phyloP scores from a whole-genome alignment of 2,329 filamentous ascomycete species.

The Arthrobotrys iridis region DNA sequence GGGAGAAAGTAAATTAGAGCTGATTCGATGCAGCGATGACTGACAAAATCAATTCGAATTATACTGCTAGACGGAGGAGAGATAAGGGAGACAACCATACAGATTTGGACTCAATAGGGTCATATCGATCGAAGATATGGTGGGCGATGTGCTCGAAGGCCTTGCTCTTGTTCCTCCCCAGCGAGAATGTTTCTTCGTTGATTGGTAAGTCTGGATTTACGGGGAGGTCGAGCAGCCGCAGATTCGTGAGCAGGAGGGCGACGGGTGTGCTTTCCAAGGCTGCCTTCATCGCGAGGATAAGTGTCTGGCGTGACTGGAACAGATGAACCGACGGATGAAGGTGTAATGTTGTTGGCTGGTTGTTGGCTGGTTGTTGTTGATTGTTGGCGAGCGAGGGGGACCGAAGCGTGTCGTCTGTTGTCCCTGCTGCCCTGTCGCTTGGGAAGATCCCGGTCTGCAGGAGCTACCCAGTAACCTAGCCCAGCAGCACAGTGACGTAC shows the following conservation, averaged over 20 bases:
- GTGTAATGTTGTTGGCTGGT: not conserved
- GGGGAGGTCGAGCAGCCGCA: constrained; percentile 79
- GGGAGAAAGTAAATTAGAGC: constrained; percentile 12
- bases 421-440: constrained; percentile 24
- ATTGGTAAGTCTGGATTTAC: constrained; percentile 83
- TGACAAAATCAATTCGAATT: too few relatives aligned
- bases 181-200: constrained; percentile 72
- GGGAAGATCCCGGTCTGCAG: constrained; percentile 24
- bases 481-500: constrained; percentile 6
- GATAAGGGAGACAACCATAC: constrained; percentile 64
- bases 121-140: constrained; percentile 84
- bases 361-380: constrained; percentile 4
- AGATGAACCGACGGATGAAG: not conserved
- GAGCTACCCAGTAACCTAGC: constrained; percentile 10
- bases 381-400: constrained; percentile 26
- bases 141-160: constrained; percentile 92
- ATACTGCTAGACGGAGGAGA: not conserved
- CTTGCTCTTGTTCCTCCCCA: constrained; percentile 78
- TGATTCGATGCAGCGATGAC: not conserved
- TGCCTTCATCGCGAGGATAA: constrained; percentile 16
- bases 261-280: constrained; percentile 60
- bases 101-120: constrained; percentile 77
- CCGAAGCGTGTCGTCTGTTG: too few relatives aligned
- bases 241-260: constrained; percentile 79
- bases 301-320: too few relatives aligned